Conservation (phyloP, 768 basidiomycete species). For the Trichaptum fuscoviolaceum region DNA sequence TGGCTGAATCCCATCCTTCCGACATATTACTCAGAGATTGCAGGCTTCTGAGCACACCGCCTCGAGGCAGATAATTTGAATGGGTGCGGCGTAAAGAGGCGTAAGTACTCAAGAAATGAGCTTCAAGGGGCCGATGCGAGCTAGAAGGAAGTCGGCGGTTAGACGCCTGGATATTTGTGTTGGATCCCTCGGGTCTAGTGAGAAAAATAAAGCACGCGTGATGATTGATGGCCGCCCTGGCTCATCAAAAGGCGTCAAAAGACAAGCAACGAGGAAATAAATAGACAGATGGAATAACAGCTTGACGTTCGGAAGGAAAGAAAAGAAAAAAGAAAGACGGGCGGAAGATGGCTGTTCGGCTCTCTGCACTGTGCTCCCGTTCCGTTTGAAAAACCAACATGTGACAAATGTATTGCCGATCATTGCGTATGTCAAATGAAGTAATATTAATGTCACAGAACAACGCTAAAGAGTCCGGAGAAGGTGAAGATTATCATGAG, state of each 20-base stretch:
- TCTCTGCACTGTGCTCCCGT: neutral
- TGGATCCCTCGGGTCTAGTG: neutral
- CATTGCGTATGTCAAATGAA: neutral
- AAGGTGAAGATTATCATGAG: neutral
- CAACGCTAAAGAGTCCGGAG: neutral
- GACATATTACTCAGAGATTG: neutral
- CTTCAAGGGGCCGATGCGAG: neutral
- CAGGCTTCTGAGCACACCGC: neutral
- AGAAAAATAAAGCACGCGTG: neutral
- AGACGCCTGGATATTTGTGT: neutral
- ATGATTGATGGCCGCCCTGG: neutral
- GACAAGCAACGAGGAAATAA: neutral
- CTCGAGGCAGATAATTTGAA: neutral
- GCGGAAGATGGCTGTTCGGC: neutral
- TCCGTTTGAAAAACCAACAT: neutral
- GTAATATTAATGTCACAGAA: neutral
- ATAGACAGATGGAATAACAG: neutral
- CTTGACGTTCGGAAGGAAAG: neutral
- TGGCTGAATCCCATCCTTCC: constrained; percentile 25
- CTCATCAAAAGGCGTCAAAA: neutral
- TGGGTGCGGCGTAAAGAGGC: neutral
- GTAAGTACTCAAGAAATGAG: neutral
- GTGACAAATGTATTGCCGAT: neutral
- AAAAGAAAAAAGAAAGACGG: neutral
- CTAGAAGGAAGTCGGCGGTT: neutral